Base-by-base conservation (phyloP, 768 basidiomycete genomes). In the Tubosaeta sp. region DNA sequence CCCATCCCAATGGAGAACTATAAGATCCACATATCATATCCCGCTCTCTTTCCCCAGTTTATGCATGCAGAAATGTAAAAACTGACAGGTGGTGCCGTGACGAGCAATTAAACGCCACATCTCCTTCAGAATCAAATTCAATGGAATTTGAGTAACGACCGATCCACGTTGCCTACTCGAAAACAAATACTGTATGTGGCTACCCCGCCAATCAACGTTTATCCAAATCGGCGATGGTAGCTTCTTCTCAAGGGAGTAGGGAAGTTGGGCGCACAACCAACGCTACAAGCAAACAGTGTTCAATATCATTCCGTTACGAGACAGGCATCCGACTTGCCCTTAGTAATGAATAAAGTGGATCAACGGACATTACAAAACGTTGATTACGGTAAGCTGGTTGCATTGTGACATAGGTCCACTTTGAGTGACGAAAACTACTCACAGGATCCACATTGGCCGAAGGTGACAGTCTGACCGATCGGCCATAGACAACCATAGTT, bases 301-400 rank as follows among this genome's bases (percentile, higher is more conserved):
- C 13, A 32, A 46, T 13, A 52, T 39, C 46, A 55, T n/a, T 31
- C 34, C 39, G 45, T 57, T 56, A 56, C 56, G 57, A 55, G 49
- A 39, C 38, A 13, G 38, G 9, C 9, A 8, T 18, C 11, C 35
- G 35, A n/a, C n/a, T n/a, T 18, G 3, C 9, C 18, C 35, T 51
- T 36, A 44, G 46, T 27, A 27, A 27, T 27, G 25, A 42, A 39
- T 25, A 42, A 12, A 40, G 55, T 65, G 59, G 56, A 61, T 61
- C 49, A 54, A 54, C 65, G 57, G 63, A 55, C 32, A 61, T 65
- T 66, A 66, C 48, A 63, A 51, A 46, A 52, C 45, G 32, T 14
- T 41, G 45, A 53, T 44, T 44, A 49, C 44, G 46, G 35, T 47
- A 50, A 36, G 25, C 63, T 41, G 43, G 52, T 54, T 65, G 49